Evolutionary conservation across 371 early-diverging fungal genomes (phyloP).

Genomic region (Mortierella sp.): DNA sequence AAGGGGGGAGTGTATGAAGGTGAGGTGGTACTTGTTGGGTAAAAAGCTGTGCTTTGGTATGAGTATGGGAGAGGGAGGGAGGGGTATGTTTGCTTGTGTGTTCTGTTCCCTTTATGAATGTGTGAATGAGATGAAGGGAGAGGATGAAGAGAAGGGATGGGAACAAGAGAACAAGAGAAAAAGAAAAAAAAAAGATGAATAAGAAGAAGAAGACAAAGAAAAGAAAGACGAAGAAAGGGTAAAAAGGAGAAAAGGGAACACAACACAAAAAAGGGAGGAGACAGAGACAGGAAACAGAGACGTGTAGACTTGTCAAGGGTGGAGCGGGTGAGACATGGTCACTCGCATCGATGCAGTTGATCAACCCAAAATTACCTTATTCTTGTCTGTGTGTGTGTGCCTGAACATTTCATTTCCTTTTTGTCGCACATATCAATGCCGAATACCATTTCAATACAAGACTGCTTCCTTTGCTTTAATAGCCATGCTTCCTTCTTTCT

Average conservation of each 20-base stretch:
- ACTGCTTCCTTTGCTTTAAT: too few relatives aligned
- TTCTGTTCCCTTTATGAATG: background rate
- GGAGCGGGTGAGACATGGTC: background rate
- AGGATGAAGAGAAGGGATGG: background rate
- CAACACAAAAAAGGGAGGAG: background rate
- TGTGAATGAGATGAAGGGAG: background rate
- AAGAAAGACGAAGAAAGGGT: background rate
- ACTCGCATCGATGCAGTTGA: background rate
- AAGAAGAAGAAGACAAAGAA: background rate
- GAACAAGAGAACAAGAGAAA: background rate
- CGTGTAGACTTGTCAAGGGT: background rate
- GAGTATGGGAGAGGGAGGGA: background rate
- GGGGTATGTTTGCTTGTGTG: background rate
- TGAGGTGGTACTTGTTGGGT: background rate
- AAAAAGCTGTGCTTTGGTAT: background rate
- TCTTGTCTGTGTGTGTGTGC: too few relatives aligned
- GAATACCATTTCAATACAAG: too few relatives aligned
- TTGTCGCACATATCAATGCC: too few relatives aligned
- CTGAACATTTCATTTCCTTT: too few relatives aligned
- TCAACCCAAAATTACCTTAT: conserved; percentile 1
- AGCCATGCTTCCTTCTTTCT: too few relatives aligned
- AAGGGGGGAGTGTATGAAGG: too few relatives aligned
- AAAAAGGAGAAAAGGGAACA: background rate
- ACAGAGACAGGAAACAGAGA: background rate
- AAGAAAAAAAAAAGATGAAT: background rate